Percentiles rank a stretch among this genome's conserved stretches.
These are phyloP conservation scores for Paecilomyces sp. DNA, from an alignment of 2,329 filamentous ascomycete species.

Conservation along the genomic window DNA sequence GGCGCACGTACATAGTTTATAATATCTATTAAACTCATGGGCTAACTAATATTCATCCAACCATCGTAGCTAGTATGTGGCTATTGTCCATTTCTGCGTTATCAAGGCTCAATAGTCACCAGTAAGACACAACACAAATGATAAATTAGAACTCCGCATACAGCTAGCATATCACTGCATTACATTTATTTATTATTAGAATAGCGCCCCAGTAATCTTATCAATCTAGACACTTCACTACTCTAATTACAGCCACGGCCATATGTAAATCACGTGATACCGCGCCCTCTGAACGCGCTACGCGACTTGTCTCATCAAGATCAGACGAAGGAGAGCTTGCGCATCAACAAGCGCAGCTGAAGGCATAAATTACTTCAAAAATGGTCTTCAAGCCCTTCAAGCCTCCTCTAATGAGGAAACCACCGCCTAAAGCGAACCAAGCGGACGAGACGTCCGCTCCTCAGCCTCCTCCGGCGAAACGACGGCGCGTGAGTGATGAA, in stretches of 20 bases:
- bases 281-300: neutral
- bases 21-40: neutral
- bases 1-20: neutral
- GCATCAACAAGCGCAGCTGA: neutral
- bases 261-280: neutral
- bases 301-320: neutral
- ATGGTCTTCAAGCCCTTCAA: constrained; percentile 43
- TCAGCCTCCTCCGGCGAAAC: constrained; percentile 23
- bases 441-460: constrained; percentile 6
- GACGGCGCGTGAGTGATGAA: constrained; percentile 25
- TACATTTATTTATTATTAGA: no score
- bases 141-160: no score
- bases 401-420: constrained; percentile 35
- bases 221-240: no score
- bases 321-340: neutral
- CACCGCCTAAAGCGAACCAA: constrained; percentile 3
- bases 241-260: no score
- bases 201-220: no score
- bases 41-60: neutral
- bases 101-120: no score
- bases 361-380: neutral
- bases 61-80: neutral
- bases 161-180: no score
- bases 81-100: neutral
- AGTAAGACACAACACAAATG: no score